These are phyloP conservation scores for Dentipellis sp. DNA, from an alignment of 768 basidiomycete species.

Conservation along the genomic window DNA sequence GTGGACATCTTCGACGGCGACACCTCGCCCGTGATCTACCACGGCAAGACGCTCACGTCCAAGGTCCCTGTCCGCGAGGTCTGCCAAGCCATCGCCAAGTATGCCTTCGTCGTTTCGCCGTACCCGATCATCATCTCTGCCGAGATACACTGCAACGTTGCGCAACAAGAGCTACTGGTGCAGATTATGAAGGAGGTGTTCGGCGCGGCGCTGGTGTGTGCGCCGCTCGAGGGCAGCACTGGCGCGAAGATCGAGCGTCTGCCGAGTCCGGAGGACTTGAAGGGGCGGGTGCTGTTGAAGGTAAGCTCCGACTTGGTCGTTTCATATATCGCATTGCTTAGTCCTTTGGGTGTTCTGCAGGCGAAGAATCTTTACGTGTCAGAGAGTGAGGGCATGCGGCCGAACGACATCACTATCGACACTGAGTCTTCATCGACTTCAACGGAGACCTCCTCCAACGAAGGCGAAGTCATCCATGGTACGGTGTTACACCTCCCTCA, in stretches of 20 bases:
- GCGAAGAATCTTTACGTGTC: conserved; percentile 69
- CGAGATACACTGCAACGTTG: conserved; percentile 76
- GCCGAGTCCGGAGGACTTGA: conserved; percentile 82
- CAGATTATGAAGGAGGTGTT: conserved; percentile 62
- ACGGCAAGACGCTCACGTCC: conserved; percentile 82
- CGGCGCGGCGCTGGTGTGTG: conserved; percentile 41
- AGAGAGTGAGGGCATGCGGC: conserved; percentile 24
- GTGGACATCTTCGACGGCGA: conserved; percentile 94
- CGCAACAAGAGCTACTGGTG: conserved; percentile 75
- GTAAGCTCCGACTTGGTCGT: conserved; percentile 25
- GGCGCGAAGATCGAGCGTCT: conserved; percentile 36
- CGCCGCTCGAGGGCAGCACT: conserved; percentile 37
- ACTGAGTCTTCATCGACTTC: conserved; percentile 35
- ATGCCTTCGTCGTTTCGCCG: conserved; percentile 84
- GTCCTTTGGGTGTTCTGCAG: conserved; percentile 23
- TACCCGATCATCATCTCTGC: conserved; percentile 92
- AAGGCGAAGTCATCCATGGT: conserved; percentile 16
- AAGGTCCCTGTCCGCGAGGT: conserved; percentile 76
- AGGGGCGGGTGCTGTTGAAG: conserved; percentile 76
- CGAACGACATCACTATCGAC: conserved; percentile 26
- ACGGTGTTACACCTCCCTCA: background rate
- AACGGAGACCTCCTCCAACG: conserved; percentile 24
- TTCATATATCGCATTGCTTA: background rate
- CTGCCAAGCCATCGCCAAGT: conserved; percentile 76
- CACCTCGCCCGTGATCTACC: conserved; percentile 74